phyloP scores from a whole-genome alignment of 495 filamentous ascomycete species.

The Daldinia vernicosa region DNA sequence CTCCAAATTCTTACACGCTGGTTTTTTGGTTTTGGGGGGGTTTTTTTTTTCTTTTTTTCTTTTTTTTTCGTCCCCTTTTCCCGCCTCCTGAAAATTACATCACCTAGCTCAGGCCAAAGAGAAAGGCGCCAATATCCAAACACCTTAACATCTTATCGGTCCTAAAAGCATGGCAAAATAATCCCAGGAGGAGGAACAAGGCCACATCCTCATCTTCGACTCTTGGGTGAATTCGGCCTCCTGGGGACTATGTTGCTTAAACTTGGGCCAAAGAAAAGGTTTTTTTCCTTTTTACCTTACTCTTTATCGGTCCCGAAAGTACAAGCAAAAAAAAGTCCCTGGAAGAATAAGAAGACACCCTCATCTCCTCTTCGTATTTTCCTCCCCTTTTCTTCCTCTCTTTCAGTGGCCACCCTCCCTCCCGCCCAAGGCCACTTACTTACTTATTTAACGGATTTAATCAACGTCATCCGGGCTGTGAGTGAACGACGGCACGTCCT shows the following conservation, averaged over 20 bases:
- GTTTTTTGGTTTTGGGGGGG: too few relatives aligned
- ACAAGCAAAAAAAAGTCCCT: not conserved
- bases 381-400: not conserved
- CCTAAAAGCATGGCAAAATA: too few relatives aligned
- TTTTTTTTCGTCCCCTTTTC: too few relatives aligned
- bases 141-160: too few relatives aligned
- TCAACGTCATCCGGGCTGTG: not conserved
- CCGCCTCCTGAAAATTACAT: too few relatives aligned
- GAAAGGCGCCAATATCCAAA: too few relatives aligned
- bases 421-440: constrained; percentile 3
- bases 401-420: not conserved
- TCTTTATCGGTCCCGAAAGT: not conserved
- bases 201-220: too few relatives aligned
- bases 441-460: not conserved
- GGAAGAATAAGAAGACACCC: not conserved
- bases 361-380: not conserved
- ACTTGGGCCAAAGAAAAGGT: not conserved
- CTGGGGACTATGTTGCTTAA: not conserved
- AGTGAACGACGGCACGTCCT: not conserved
- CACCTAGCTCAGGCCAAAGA: too few relatives aligned
- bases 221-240: not conserved
- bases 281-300: not conserved
- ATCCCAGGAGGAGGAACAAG: too few relatives aligned
- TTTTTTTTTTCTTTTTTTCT: too few relatives aligned
- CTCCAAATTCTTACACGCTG: too few relatives aligned